Evolutionary conservation across 2,329 filamentous ascomycete genomes (phyloP).

Genomic region (Xylaria sp.): DNA sequence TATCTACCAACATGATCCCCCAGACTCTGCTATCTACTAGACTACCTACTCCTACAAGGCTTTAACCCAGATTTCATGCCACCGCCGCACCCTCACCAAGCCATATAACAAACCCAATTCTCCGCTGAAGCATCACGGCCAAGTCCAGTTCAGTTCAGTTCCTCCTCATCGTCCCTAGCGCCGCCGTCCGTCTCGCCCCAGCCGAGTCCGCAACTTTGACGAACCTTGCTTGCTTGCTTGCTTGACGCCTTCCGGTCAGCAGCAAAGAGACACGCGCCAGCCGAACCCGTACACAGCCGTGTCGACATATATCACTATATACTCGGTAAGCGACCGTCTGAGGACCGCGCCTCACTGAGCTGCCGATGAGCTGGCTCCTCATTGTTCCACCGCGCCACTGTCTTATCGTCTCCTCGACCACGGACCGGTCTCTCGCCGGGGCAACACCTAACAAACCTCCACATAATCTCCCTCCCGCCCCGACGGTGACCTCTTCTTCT

Average conservation of each 20-base stretch:
- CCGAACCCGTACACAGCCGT: background rate
- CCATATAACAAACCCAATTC: conserved; percentile 3
- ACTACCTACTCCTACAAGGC: conserved; percentile 14
- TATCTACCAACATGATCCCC: conserved; percentile 14
- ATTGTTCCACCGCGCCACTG: background rate
- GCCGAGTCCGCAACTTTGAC: background rate
- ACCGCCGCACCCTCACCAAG: conserved; percentile 2
- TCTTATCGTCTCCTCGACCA: background rate
- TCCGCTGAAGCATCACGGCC: background rate
- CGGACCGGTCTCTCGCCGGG: background rate
- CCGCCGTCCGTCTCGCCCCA: conserved; percentile 1
- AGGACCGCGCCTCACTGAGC: background rate
- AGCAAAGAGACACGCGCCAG: conserved; percentile 20
- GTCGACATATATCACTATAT: background rate
- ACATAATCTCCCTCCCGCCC: background rate
- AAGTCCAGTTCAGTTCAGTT: background rate
- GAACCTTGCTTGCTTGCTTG: background rate
- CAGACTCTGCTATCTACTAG: conserved; percentile 9
- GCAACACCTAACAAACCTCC: too few species aligned
- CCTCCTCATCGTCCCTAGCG: background rate
- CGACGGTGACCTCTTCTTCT: background rate
- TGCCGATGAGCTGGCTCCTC: background rate
- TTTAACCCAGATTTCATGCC: conserved; percentile 6
- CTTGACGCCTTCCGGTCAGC: background rate
- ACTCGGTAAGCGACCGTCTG: background rate